Percentiles rank a stretch among this genome's conserved stretches.
phyloP scores from a whole-genome alignment of 345 rosid species.

The Populus ilicifolia region DNA sequence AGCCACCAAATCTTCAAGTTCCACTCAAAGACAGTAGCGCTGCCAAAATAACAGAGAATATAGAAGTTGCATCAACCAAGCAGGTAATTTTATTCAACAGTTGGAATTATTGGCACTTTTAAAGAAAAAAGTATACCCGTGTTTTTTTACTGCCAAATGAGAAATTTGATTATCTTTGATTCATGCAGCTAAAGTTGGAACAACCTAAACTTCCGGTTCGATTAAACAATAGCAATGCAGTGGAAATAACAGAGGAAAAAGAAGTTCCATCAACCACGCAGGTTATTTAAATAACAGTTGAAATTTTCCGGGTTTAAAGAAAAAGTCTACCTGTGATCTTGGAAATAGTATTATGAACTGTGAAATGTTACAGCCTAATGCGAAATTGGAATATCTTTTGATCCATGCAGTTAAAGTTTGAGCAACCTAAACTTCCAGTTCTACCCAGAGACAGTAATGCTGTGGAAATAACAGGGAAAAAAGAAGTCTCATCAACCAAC shows the following conservation, averaged over 20 bases:
- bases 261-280: conserved; percentile 1
- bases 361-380: neutral
- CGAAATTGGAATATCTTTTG: neutral
- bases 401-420: conserved; percentile 8
- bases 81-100: conserved; percentile 5
- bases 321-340: neutral
- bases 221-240: neutral
- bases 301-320: no score
- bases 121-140: neutral
- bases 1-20: neutral
- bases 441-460: neutral
- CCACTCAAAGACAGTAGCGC: neutral
- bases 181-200: conserved; percentile 5
- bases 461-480: conserved; percentile 16
- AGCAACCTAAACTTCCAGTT: neutral
- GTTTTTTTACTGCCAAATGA: neutral
- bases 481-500: conserved; percentile 6
- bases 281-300: conserved; percentile 6
- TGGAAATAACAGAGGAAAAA: conserved; percentile 14
- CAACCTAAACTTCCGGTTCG: neutral
- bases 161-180: neutral
- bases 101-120: neutral
- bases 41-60: conserved; percentile 13
- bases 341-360: neutral
- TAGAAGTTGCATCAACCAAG: conserved; percentile 6